A percentile compares a stretch with the other conserved stretches of the same genome.
These are phyloP conservation scores for Chaetomium sp. DNA, from an alignment of 2,329 filamentous ascomycete species.

Conservation along the genomic window DNA sequence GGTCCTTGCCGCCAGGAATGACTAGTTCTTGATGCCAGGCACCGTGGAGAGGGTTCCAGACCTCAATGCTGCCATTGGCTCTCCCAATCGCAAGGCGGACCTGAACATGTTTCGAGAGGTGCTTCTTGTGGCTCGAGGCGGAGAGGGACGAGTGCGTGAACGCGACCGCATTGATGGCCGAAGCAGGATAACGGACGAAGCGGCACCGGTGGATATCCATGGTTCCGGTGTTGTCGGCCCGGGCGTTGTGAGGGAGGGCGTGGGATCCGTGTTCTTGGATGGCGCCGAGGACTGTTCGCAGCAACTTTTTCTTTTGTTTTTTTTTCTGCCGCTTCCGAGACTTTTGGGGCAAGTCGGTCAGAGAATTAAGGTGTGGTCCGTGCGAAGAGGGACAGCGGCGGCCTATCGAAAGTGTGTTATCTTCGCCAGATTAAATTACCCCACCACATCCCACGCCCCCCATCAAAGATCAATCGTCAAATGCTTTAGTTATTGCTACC, in stretches of 20 bases:
- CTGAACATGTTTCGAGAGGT: conserved; percentile 47
- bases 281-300: not conserved
- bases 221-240: conserved; percentile 17
- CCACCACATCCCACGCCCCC: too few species aligned
- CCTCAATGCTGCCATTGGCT: conserved; percentile 92
- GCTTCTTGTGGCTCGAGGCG: conserved; percentile 38
- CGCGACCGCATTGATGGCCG: conserved; percentile 87
- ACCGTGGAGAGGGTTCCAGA: conserved; percentile 84
- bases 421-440: not conserved
- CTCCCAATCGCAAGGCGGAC: conserved; percentile 82
- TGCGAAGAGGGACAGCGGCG: conserved; percentile 13
- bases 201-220: conserved; percentile 98
- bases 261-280: conserved; percentile 8
- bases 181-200: conserved; percentile 87
- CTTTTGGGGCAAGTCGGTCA: conserved; percentile 22
- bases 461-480: too few species aligned
- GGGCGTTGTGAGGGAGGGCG: conserved; percentile 10
- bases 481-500: too few species aligned
- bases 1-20: conserved; percentile 73
- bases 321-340: conserved; percentile 23
- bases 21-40: conserved; percentile 86
- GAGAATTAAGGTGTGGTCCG: conserved; percentile 28
- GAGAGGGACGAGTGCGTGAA: conserved; percentile 71
- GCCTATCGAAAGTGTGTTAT: conserved; percentile 1
- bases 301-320: conserved; percentile 15